Base-by-base conservation (phyloP, 2,329 filamentous ascomycete species). In the Penicillium hesseltinei region DNA sequence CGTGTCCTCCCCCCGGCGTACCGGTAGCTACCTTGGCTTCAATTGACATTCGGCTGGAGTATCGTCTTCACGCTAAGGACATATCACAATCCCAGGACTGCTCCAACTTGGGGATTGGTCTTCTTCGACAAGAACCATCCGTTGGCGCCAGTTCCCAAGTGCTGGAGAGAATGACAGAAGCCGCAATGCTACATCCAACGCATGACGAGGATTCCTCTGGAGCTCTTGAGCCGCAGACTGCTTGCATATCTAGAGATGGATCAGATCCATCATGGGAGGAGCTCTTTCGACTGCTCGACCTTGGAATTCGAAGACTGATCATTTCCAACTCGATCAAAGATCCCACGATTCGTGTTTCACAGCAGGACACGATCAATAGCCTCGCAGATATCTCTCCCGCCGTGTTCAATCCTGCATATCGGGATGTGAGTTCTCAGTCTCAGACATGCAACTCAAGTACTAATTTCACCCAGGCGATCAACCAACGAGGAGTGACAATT, bases 401-500 rank as follows among this genome's bases (percentile, higher is more conserved):
- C 11, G 53, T 74, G 9, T 73, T 75, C 46, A 70, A 64, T 15
- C 58, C 56, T 9, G 60, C 64, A 5, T 75, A 76, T 51, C 62
- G 63, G 43, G 62, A 69, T 58, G 75, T 74, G 53, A 63, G 57
- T 27, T 11, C 39, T 5, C 11, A 5, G 7, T 9, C 17, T 15
- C 29, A 38, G 11, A 17, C 4, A 42, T 19, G 25, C n/a, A 45
- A 31, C 11, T 6, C 10, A 23, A 17, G 40, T 19, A 47, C 44
- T 60, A 13, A 50, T 43, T 23, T 2, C 43, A 25, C 15, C 6
- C 39, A 77, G 75, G 70, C 66, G 35, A 70, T 77, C 56, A 68
- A 66, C 36, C 71, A 76, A 59, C 66, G 75, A 35, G 67, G 66
- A 10, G 63, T 65, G 7, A 68, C 75, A 8, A 70, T 77, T 4